Percentiles rank a stretch among this genome's conserved stretches.
Conservation (phyloP, 805 yeast species). For the Ascoidea asiatica region DNA sequence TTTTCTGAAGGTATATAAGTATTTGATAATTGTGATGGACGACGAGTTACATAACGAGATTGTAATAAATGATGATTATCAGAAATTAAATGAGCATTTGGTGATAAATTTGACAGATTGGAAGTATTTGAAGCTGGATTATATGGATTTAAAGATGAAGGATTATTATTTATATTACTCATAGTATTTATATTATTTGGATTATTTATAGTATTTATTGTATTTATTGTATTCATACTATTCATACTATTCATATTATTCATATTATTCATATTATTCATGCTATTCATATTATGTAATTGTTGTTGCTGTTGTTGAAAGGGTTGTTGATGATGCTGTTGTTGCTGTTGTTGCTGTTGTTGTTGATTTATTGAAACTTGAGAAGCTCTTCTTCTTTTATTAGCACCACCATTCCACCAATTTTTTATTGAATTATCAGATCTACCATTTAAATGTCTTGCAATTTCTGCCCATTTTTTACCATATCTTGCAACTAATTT, state of each 20-base stretch:
- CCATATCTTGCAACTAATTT: conserved; percentile 68
- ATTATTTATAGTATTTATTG: not conserved
- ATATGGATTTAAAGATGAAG: not conserved
- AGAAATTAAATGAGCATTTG: too few relatives aligned
- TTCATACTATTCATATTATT: not conserved
- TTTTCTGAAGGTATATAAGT: not conserved
- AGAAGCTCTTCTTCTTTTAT: conserved; percentile 52
- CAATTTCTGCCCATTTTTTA: conserved; percentile 88
- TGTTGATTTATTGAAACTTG: conserved; percentile 14
- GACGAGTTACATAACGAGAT: not conserved
- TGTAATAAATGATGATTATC: too few relatives aligned
- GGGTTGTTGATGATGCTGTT: not conserved
- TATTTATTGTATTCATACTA: not conserved
- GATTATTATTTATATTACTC: not conserved
- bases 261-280: conserved; percentile 1
- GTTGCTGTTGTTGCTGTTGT: conserved; percentile 3
- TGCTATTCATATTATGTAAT: conserved; percentile 1
- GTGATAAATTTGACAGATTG: too few relatives aligned
- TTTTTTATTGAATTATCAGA: conserved; percentile 86
- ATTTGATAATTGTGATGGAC: not conserved
- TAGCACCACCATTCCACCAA: conserved; percentile 96
- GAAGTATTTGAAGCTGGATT: not conserved
- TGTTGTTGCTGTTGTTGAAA: conserved; percentile 9
- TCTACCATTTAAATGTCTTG: conserved; percentile 76
- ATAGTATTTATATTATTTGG: conserved; percentile 1